A percentile compares a stretch with the other conserved stretches of the same genome.
Evolutionary conservation across 768 basidiomycete species (phyloP).

Genomic region (Tubosaeta sp.): DNA sequence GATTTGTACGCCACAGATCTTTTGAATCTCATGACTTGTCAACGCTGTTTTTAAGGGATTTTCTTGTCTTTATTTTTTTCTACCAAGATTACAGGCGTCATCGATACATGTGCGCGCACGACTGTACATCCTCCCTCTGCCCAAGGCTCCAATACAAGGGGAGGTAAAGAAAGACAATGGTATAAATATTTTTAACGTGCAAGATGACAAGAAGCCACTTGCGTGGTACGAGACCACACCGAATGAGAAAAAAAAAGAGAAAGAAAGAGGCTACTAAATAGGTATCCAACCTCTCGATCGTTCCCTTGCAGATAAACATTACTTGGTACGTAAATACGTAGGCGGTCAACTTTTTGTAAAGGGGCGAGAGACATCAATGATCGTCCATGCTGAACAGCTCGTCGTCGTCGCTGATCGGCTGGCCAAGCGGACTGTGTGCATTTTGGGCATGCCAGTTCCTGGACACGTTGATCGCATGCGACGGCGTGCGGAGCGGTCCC

Average conservation of each 20-base stretch:
- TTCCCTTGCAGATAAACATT: constrained; percentile 26
- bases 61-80: constrained; percentile 6
- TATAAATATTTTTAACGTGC: constrained; percentile 24
- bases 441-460: constrained; percentile 36
- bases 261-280: constrained; percentile 25
- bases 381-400: constrained; percentile 77
- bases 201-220: constrained; percentile 5
- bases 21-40: neutral
- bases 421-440: constrained; percentile 57
- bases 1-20: neutral
- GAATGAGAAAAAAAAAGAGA: constrained; percentile 1
- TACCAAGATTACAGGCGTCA: constrained; percentile 19
- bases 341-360: neutral
- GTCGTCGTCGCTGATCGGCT: constrained; percentile 59
- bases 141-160: constrained; percentile 11
- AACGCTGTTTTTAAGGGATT: neutral
- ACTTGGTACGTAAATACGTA: constrained; percentile 27
- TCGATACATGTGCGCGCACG: constrained; percentile 19
- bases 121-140: constrained; percentile 13
- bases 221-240: constrained; percentile 8
- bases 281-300: constrained; percentile 28
- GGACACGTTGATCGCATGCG: constrained; percentile 17
- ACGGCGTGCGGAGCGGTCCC: constrained; percentile 24
- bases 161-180: constrained; percentile 14
- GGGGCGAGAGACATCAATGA: constrained; percentile 26